Percentiles rank a stretch among this genome's conserved stretches.
phyloP scores from a whole-genome alignment of 179 eudicot species.

The Amaranthus tricolor region DNA sequence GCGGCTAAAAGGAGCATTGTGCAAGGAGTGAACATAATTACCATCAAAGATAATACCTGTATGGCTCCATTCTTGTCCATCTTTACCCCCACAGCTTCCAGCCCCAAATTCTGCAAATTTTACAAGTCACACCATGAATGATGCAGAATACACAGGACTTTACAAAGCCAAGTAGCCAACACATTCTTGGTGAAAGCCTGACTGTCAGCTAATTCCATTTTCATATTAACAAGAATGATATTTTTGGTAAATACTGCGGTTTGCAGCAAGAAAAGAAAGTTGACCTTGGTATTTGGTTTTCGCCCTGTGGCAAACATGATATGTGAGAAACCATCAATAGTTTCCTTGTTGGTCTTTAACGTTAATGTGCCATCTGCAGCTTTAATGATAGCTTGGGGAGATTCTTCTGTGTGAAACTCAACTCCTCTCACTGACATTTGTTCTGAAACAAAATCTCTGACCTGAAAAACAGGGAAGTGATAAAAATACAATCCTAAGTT shows the following conservation, averaged over 20 bases:
- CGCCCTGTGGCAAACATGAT: constrained; percentile 99
- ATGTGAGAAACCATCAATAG: constrained; percentile 85
- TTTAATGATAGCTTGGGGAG: constrained; percentile 74
- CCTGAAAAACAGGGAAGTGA: constrained; percentile 37
- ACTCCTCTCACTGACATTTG: constrained; percentile 90
- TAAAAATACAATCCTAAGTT: constrained; percentile 1
- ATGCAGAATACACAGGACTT: constrained; percentile 1
- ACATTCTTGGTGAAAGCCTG: neutral
- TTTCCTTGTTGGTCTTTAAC: constrained; percentile 81
- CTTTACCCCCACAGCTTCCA: constrained; percentile 81
- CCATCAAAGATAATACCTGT: constrained; percentile 47
- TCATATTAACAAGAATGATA: neutral
- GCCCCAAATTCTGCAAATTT: constrained; percentile 72
- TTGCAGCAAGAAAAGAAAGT: constrained; percentile 4
- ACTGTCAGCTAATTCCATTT: neutral
- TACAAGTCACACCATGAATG: constrained; percentile 17
- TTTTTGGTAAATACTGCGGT: neutral
- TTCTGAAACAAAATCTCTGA: constrained; percentile 87
- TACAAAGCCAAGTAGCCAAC: constrained; percentile 3
- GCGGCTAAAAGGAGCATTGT: constrained; percentile 6
- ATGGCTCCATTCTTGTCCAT: constrained; percentile 80
- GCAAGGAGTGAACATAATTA: neutral
- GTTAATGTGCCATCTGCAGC: constrained; percentile 77
- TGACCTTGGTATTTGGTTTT: constrained; percentile 86
- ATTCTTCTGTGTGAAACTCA: constrained; percentile 85